Base-by-base conservation (phyloP, 345 rosid genomes). In the Syzygium grande region DNA sequence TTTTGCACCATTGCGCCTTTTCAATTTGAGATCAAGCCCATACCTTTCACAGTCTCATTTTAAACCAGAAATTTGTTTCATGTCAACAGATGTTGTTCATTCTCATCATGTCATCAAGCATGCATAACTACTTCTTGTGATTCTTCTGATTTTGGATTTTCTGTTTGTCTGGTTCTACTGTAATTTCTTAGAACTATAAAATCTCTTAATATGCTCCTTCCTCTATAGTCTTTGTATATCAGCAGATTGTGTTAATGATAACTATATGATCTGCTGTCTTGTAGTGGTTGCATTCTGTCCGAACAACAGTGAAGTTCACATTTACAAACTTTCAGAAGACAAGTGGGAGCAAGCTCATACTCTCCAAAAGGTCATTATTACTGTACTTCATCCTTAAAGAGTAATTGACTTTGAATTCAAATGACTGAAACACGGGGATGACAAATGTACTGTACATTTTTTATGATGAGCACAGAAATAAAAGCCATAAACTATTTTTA, bases 231-330 rank as follows among this genome's bases (percentile, higher is more conserved):
- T 19, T 86, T 52, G 12, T 73, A 19, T 51, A n/a, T 73, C 15
- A 5, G 23, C 30, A 34, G 43, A 65, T 65, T 65, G 78, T 30
- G 17, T 30, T 16, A 65, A 65, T 30, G 27, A 41, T 73, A 30
- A 34, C 83, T 11, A 89, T 63, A 23, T 85, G 79, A n/a, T 41
- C 53, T 84, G 53, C 14, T 86, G 86, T 52, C 85, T 55, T 92
- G 63, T 90, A 96, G 99, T 95, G 99, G 94, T 98, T 91, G 98
- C 99, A 19, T 89, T 98, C 84, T 98, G 98, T 91, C 99, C 98
- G 21, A 98, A 96, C 87, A 96, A 94, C 85, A 95, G 90, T 84
- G 98, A 96, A 94, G 99, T 98, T 90, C 99, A 98, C 92, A 96
- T 98, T 86, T 98, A 94, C 92, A 93, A 89, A 94, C 90, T 91